These are phyloP conservation scores for Aspergillus thermomutatus DNA, from an alignment of 2,329 filamentous ascomycete genomes.

Conservation along the genomic window DNA sequence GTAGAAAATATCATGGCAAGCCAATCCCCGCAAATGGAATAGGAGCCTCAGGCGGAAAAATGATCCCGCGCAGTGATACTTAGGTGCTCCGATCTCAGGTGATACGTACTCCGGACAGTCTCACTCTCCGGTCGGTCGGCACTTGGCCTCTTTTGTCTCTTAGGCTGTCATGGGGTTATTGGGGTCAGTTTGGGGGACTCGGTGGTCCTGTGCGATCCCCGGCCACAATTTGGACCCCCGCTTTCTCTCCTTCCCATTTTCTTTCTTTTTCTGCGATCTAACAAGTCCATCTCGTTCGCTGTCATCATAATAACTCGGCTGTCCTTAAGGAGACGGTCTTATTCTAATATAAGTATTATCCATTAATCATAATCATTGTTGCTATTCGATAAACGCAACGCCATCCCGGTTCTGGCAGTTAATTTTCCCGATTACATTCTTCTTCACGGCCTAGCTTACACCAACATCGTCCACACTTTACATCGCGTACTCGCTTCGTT, in stretches of 20 bases:
- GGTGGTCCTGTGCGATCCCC: conserved; percentile 10
- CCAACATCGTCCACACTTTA: conserved; percentile 2
- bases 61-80: neutral
- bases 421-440: conserved; percentile 9
- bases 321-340: neutral
- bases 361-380: neutral
- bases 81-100: neutral
- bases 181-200: neutral
- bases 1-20: neutral
- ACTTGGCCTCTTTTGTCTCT: neutral
- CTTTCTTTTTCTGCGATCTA: neutral
- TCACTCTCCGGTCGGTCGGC: neutral
- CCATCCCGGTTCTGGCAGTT: neutral
- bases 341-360: neutral
- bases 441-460: conserved; percentile 2
- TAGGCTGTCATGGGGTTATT: neutral
- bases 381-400: neutral
- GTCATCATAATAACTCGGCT: neutral
- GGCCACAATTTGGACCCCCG: neutral
- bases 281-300: neutral
- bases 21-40: neutral
- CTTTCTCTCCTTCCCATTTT: neutral
- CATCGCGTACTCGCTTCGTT: conserved; percentile 4
- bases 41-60: neutral
- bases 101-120: neutral